phyloP scores from a whole-genome alignment of 2,329 filamentous ascomycete genomes.

The Cyphellophora attinorum region DNA sequence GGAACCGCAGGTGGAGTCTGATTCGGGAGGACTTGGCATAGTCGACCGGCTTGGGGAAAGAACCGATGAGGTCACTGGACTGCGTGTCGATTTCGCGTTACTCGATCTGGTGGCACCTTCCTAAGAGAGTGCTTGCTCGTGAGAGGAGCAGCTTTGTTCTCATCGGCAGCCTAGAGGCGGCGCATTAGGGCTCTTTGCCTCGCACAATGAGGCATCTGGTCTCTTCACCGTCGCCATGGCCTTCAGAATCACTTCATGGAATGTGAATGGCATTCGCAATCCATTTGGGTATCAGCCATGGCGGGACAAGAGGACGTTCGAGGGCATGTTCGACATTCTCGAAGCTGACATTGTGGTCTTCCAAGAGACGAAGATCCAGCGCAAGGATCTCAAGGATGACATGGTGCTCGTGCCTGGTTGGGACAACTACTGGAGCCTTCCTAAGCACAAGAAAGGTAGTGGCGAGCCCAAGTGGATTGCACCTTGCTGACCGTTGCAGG shows the following conservation, averaged over 20 bases:
- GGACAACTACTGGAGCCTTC: conserved; percentile 93
- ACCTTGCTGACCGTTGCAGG: conserved; percentile 41
- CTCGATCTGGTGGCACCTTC: not conserved
- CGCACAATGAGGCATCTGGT: too few species aligned
- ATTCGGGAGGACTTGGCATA: too few species aligned
- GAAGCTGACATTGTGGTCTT: conserved; percentile 89
- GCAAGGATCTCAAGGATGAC: conserved; percentile 83
- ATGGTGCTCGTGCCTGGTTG: conserved; percentile 93
- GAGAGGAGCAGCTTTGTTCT: too few species aligned
- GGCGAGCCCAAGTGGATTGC: not conserved
- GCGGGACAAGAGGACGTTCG: conserved; percentile 60
- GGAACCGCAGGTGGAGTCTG: not conserved
- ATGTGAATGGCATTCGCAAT: conserved; percentile 78
- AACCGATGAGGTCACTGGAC: conserved; percentile 1
- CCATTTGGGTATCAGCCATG: conserved; percentile 80
- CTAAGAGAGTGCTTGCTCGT: too few species aligned
- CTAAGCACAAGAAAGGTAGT: conserved; percentile 82
- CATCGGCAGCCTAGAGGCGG: too few species aligned
- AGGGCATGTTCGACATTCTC: conserved; percentile 88
- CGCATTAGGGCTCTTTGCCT: too few species aligned
- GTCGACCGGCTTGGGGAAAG: too few species aligned
- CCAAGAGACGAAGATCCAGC: conserved; percentile 93
- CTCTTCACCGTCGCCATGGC: conserved; percentile 50
- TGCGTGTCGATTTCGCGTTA: not conserved
- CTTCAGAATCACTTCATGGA: conserved; percentile 78